Evolutionary conservation across 352 stramenopile species (phyloP).

Genomic region (Phytophthora tentaculata): DNA sequence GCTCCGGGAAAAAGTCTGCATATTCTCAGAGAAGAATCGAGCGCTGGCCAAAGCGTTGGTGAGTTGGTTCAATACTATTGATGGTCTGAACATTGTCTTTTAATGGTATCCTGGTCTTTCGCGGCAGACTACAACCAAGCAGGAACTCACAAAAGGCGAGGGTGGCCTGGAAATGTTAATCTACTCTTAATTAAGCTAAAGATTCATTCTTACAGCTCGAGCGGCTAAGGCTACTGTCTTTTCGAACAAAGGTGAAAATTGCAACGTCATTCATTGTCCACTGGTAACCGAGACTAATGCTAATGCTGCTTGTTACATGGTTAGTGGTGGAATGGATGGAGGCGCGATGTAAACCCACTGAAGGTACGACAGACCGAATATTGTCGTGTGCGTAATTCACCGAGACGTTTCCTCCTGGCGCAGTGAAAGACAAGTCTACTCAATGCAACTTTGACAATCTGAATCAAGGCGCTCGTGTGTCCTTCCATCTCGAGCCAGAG

Average conservation of each 20-base stretch:
- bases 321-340: slow-evolving; percentile 47
- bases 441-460: slow-evolving; percentile 37
- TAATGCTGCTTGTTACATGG: slow-evolving; percentile 3
- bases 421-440: slow-evolving; percentile 34
- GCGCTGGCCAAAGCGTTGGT: slow-evolving; percentile 74
- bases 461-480: slow-evolving; percentile 7
- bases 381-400: background rate
- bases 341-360: slow-evolving; percentile 11
- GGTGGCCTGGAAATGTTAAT: background rate
- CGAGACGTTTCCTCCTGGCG: background rate
- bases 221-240: slow-evolving; percentile 33
- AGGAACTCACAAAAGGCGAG: slow-evolving; percentile 59
- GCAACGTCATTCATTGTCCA: background rate
- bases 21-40: slow-evolving; percentile 62
- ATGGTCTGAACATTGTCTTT: background rate
- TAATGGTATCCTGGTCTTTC: background rate
- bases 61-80: slow-evolving; percentile 3
- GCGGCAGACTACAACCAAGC: slow-evolving; percentile 57
- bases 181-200: slow-evolving; percentile 4
- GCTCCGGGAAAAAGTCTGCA: slow-evolving; percentile 49
- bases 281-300: background rate
- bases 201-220: slow-evolving; percentile 25
- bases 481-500: slow-evolving; percentile 16
- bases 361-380: slow-evolving; percentile 16
- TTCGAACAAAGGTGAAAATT: slow-evolving; percentile 36